Evolutionary conservation across 2,329 filamentous ascomycete genomes (phyloP).

Genomic region (Xylariaceae sp.): DNA sequence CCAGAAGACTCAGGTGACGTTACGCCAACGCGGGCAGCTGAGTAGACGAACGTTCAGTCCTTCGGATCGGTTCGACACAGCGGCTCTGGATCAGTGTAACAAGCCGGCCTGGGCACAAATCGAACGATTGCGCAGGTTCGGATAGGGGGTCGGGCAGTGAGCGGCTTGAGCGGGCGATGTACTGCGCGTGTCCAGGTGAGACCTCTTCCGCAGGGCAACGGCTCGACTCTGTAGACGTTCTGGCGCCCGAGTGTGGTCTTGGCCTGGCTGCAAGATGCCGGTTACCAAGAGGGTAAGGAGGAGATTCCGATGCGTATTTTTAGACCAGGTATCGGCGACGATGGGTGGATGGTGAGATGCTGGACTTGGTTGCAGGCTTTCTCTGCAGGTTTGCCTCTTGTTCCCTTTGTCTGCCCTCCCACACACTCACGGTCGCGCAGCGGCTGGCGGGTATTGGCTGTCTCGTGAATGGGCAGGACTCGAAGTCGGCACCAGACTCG

Average conservation of each 20-base stretch:
- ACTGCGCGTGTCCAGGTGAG: slow-evolving; percentile 21
- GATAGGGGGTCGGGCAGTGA: slow-evolving; percentile 12
- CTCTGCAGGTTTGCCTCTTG: slow-evolving; percentile 10
- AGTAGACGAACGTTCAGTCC: slow-evolving; percentile 11
- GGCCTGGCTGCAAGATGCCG: slow-evolving; percentile 14
- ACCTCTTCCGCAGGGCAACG: slow-evolving; percentile 17
- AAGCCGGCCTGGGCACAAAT: slow-evolving; percentile 14
- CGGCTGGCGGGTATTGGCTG: slow-evolving; percentile 7
- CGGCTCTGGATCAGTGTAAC: slow-evolving; percentile 25
- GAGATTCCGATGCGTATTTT: slow-evolving; percentile 6
- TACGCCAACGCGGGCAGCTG: slow-evolving; percentile 18
- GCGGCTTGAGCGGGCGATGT: no score
- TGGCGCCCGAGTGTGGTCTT: slow-evolving; percentile 11
- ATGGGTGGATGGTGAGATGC: slow-evolving; percentile 8
- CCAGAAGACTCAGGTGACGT: slow-evolving; percentile 18
- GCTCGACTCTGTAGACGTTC: slow-evolving; percentile 11
- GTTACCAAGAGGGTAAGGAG: slow-evolving; percentile 6
- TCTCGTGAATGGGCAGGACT: no score
- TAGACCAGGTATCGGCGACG: slow-evolving; percentile 3
- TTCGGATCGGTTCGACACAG: slow-evolving; percentile 21
- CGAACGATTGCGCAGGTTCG: slow-evolving; percentile 13
- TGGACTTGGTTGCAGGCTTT: slow-evolving; percentile 2
- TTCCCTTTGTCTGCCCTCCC: slow-evolving; percentile 9
- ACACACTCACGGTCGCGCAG: slow-evolving; percentile 8
- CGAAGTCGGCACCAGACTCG: neutral